phyloP scores from a whole-genome alignment of 1,284 basidiomycete genomes.

The Termitomyces sp. region DNA sequence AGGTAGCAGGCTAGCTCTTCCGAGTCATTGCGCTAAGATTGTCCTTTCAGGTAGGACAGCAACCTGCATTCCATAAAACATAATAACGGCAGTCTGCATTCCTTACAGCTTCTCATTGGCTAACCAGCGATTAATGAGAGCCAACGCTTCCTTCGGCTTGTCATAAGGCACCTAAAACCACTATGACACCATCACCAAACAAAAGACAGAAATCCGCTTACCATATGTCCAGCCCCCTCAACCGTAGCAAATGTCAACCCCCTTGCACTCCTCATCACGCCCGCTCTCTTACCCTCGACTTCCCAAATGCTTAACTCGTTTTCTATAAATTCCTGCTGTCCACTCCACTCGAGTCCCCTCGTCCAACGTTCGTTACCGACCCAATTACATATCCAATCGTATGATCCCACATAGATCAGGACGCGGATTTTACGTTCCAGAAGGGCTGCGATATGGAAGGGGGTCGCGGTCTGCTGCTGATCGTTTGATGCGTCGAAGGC shows the following conservation, averaged over 20 bases:
- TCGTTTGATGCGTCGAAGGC: slow-evolving; percentile 42
- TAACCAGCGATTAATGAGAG: slow-evolving; percentile 51
- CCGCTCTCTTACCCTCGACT: slow-evolving; percentile 46
- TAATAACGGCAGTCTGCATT: neutral
- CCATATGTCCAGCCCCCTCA: slow-evolving; percentile 62
- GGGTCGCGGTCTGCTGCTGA: slow-evolving; percentile 36
- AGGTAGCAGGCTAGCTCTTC: neutral
- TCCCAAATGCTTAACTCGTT: slow-evolving; percentile 53
- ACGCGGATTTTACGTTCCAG: slow-evolving; percentile 72
- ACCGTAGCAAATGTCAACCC: slow-evolving; percentile 63
- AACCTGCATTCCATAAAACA: slow-evolving; percentile 17
- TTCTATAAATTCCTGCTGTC: slow-evolving; percentile 44
- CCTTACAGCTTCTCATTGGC: slow-evolving; percentile 23
- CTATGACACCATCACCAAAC: neutral
- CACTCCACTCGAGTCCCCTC: slow-evolving; percentile 57
- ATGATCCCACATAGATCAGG: slow-evolving; percentile 70
- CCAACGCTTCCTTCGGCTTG: slow-evolving; percentile 52
- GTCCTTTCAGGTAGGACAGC: neutral
- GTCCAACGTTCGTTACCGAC: slow-evolving; percentile 69
- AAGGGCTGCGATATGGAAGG: slow-evolving; percentile 58
- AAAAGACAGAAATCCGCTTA: slow-evolving; percentile 27
- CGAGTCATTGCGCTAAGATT: neutral
- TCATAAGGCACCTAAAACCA: slow-evolving; percentile 52
- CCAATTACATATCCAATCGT: slow-evolving; percentile 77
- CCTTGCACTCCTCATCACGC: slow-evolving; percentile 51